Evolutionary conservation across 257 asterid species (phyloP).

Genomic region (Parsonsia alboflavescens): DNA sequence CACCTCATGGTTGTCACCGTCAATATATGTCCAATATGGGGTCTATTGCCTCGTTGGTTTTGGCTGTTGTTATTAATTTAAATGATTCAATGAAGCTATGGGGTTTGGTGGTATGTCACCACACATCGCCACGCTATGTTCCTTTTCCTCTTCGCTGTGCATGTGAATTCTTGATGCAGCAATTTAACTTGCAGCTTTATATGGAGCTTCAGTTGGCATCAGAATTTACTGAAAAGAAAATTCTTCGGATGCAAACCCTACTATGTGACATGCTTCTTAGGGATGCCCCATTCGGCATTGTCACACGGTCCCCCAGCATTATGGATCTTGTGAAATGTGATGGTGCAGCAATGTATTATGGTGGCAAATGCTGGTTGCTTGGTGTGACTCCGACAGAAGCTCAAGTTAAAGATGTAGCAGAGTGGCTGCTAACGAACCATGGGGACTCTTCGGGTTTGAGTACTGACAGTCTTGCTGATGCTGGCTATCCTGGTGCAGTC

Average conservation of each 20-base stretch:
- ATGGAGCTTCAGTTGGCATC: slow-evolving; percentile 55
- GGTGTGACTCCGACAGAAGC: slow-evolving; percentile 61
- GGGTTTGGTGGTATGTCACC: slow-evolving; percentile 75
- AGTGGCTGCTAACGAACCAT: slow-evolving; percentile 43
- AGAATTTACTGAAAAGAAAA: slow-evolving; percentile 47
- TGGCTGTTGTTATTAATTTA: slow-evolving; percentile 38
- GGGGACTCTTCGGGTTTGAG: slow-evolving; percentile 46
- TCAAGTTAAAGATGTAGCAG: slow-evolving; percentile 38
- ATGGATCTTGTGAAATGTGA: slow-evolving; percentile 66
- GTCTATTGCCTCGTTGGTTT: slow-evolving; percentile 49
- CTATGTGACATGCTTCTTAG: slow-evolving; percentile 61
- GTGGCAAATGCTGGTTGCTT: slow-evolving; percentile 53
- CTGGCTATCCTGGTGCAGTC: slow-evolving; percentile 51
- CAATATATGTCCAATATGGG: slow-evolving; percentile 63
- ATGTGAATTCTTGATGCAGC: slow-evolving; percentile 54
- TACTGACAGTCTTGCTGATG: slow-evolving; percentile 51
- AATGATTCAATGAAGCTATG: slow-evolving; percentile 44
- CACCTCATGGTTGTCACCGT: slow-evolving; percentile 50
- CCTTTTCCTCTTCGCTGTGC: slow-evolving; percentile 56
- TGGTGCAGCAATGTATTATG: slow-evolving; percentile 53
- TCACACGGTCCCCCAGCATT: slow-evolving; percentile 55
- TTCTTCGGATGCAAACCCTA: slow-evolving; percentile 45
- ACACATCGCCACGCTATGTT: slow-evolving; percentile 41
- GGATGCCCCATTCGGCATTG: slow-evolving; percentile 46
- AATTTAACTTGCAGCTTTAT: slow-evolving; percentile 45